Conservation (phyloP, 495 filamentous ascomycete species). For the Penicillium desertorum region DNA sequence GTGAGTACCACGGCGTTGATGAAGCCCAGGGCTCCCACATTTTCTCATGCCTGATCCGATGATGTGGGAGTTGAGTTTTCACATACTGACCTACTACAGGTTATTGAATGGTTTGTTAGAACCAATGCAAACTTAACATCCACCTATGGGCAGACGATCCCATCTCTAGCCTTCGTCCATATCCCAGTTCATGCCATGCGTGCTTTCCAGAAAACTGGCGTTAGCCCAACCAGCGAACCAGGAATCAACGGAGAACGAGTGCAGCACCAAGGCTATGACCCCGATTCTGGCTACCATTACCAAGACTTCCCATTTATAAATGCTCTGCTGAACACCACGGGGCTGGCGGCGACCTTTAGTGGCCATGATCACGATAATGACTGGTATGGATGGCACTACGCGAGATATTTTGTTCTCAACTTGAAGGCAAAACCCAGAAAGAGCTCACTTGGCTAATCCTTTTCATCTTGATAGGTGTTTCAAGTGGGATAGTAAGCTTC, state of each 20-base stretch:
- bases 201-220: conserved; percentile 47
- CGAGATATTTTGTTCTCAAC: background rate
- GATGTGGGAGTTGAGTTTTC: background rate
- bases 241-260: conserved; percentile 65
- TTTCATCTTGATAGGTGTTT: conserved; percentile 26
- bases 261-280: conserved; percentile 50
- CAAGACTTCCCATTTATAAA: conserved; percentile 65
- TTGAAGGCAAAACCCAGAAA: background rate
- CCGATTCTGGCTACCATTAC: conserved; percentile 30
- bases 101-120: conserved; percentile 58
- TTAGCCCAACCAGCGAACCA: conserved; percentile 46
- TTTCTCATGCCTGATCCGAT: background rate
- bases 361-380: conserved; percentile 69
- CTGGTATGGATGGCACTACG: conserved; percentile 39
- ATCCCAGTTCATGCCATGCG: conserved; percentile 60
- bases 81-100: conserved; percentile 18
- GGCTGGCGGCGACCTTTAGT: conserved; percentile 58
- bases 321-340: conserved; percentile 51
- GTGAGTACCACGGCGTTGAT: background rate
- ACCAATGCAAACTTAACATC: conserved; percentile 43
- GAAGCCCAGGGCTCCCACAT: background rate
- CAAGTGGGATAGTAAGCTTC: conserved; percentile 28
- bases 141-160: conserved; percentile 46
- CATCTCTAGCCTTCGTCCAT: conserved; percentile 67
- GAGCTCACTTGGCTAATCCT: background rate